phyloP scores from a whole-genome alignment of 331 rosid species.

The Malus hybrid region DNA sequence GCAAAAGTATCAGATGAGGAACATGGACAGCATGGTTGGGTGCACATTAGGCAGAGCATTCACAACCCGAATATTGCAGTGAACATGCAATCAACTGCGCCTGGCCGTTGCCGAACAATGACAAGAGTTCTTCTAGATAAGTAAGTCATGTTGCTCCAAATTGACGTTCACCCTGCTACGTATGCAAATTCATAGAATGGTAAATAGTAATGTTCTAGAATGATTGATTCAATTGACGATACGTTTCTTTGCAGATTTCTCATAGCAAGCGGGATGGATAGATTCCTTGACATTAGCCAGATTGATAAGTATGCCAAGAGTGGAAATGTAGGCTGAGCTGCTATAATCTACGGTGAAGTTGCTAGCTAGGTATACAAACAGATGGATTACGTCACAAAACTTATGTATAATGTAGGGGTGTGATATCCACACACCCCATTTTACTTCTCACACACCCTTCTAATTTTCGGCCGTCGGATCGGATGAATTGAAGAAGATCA shows the following conservation, averaged over 20 bases:
- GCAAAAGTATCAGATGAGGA: slow-evolving; percentile 54
- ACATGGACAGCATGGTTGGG: slow-evolving; percentile 72
- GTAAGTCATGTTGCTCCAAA: slow-evolving; percentile 23
- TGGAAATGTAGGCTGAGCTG: slow-evolving; percentile 25
- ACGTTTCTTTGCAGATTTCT: slow-evolving; percentile 44
- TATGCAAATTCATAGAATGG: background rate
- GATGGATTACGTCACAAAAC: background rate
- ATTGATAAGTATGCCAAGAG: slow-evolving; percentile 39
- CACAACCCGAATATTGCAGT: slow-evolving; percentile 91
- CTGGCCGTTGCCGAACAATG: slow-evolving; percentile 67
- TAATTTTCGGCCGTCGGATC: too few relatives aligned
- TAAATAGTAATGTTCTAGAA: background rate
- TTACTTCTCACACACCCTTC: too few relatives aligned
- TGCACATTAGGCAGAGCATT: slow-evolving; percentile 78
- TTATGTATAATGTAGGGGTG: too few relatives aligned
- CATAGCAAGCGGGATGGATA: slow-evolving; percentile 48
- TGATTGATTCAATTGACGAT: background rate
- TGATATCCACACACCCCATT: too few relatives aligned
- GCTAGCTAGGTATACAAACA: background rate
- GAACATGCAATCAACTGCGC: slow-evolving; percentile 61
- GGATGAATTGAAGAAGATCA: too few relatives aligned
- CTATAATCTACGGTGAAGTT: background rate
- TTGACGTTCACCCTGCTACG: background rate
- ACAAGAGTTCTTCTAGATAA: slow-evolving; percentile 53
- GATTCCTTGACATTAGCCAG: slow-evolving; percentile 47